phyloP scores from a whole-genome alignment of 176 grass and related monocot species.

The Oryza brachyantha region DNA sequence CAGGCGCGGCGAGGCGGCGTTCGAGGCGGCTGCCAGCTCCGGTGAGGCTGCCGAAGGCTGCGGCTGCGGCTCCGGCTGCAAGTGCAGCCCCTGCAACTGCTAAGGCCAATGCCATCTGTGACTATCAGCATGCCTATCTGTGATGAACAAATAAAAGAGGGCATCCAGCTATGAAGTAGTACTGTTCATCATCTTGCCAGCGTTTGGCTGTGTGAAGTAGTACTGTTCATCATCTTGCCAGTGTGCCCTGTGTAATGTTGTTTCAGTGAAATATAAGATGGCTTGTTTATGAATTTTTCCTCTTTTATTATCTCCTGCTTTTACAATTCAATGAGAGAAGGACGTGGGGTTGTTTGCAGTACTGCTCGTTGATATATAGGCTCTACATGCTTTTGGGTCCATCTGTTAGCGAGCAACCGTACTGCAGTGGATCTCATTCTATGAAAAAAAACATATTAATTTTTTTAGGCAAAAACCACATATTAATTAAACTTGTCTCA shows the following conservation, averaged over 20 bases:
- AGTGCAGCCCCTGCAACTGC: constrained; percentile 43
- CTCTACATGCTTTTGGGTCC: no score
- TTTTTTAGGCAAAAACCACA: no score
- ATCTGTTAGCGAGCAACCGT: no score
- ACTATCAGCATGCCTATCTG: background rate
- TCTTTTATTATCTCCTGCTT: background rate
- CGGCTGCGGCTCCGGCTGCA: constrained; percentile 36
- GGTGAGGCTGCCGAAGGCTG: constrained; percentile 19
- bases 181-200: background rate
- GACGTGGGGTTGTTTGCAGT: no score
- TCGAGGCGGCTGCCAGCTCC: background rate
- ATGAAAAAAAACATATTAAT: no score
- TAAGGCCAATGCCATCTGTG: background rate
- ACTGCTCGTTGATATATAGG: no score
- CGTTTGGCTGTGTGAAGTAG: background rate
- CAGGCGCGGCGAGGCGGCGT: background rate
- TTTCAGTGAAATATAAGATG: background rate
- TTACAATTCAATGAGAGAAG: background rate
- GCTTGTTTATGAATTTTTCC: background rate
- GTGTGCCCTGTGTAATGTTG: background rate
- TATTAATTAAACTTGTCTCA: background rate
- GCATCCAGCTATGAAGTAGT: background rate
- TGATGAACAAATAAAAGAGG: background rate
- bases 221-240: background rate
- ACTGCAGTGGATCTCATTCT: no score